Percentiles rank a stretch among this genome's conserved stretches.
These are phyloP conservation scores for Amphichorda felina DNA, from an alignment of 2,329 filamentous ascomycete genomes.

Conservation along the genomic window DNA sequence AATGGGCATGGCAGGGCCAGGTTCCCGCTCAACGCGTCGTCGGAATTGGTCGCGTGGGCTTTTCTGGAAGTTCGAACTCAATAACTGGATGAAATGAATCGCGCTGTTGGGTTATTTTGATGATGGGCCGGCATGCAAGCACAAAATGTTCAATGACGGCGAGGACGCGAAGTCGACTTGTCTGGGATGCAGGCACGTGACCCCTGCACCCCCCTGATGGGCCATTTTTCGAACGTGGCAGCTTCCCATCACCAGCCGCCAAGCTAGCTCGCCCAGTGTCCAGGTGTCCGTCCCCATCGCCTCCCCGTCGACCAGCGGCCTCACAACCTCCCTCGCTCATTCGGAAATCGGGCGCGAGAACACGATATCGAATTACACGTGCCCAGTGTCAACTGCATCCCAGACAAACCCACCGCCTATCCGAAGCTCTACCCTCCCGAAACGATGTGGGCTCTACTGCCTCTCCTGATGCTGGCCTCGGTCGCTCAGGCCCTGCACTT, in stretches of 20 bases:
- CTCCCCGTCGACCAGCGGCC: constrained; percentile 3
- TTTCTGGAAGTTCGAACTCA: too few species aligned
- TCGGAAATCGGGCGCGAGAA: neutral
- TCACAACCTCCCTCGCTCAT: neutral
- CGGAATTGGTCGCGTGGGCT: too few species aligned
- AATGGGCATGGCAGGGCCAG: too few species aligned
- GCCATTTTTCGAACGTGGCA: constrained; percentile 39
- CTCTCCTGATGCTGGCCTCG: constrained; percentile 53
- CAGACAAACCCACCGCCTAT: neutral
- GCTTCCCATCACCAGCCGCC: constrained; percentile 19
- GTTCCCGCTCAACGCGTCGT: too few species aligned
- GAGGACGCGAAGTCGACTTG: neutral
- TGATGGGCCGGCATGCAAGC: too few species aligned
- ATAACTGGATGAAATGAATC: too few species aligned
- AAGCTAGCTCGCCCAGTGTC: neutral
- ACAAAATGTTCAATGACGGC: neutral
- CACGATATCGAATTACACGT: neutral
- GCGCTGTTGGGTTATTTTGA: too few species aligned
- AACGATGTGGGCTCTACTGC: constrained; percentile 47
- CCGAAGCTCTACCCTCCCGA: neutral
- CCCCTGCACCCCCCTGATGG: constrained; percentile 14
- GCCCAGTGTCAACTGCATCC: neutral
- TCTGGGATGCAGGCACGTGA: constrained; percentile 18
- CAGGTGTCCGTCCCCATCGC: neutral
- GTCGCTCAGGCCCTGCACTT: constrained; percentile 81